Base-by-base conservation (phyloP, 257 asterid species). In the Parsonsia alboflavescens region DNA sequence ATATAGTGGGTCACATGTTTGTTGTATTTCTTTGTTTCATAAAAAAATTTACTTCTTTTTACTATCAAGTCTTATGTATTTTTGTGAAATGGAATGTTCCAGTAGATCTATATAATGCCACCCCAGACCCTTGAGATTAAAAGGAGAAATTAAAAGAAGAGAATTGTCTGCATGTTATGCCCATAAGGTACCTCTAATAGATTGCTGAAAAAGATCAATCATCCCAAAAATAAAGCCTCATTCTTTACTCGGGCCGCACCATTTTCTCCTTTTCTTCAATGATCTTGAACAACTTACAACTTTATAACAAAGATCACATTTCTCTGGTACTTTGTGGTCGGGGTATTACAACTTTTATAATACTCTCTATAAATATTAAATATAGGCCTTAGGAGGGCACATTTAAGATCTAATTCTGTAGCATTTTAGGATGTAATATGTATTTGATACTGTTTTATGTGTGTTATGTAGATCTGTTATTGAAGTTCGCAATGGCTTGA, bases 401-500 rank as follows among this genome's bases (percentile, higher is more conserved):
- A 28, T 6, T 22, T 68, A 13, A 48, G n/a, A 45, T 70, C 45
- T 2, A 16, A 4, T 21, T 36, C 63, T 22, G 5, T 36, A 17
- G 49, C 11, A 49, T 9, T 64, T 75, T 54, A 19, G 44, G 24
- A 6, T 44, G 21, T 17, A 39, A 52, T 2, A 24, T 46, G 48
- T 59, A 17, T 52, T 64, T 71, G 76, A n/a, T 54, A 21, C 42
- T 4, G 3, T 52, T 5, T 64, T 56, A 3, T 75, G 68, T 64
- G 15, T 33, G 30, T 78, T 70, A 45, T 86, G 77, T 77, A 95
- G 99, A 87, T 95, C 99, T 68, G 98, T 95, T 79, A 95, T 95
- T 75, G 99, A 95, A 92, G 99, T 95, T 84, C 98, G 97, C 74
- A 84, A 87, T 77, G 97, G 98, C 67, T 83, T 90, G 92, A 95